phyloP scores from a whole-genome alignment of 768 basidiomycete genomes.

The Paxillus rubicundulus region DNA sequence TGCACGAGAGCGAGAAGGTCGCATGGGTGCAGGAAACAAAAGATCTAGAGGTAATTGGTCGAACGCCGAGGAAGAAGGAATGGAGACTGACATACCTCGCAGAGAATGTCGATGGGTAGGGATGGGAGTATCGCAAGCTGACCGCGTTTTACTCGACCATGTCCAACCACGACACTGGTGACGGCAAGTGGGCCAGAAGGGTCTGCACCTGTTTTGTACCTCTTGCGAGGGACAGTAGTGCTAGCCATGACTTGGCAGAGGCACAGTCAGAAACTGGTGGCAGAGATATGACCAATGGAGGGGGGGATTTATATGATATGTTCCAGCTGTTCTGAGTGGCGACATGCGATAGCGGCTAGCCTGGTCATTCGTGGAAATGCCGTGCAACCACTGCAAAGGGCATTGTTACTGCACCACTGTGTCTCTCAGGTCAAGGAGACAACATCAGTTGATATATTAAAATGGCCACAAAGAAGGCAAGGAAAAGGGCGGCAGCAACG shows the following conservation, averaged over 20 bases:
- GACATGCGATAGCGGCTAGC: slow-evolving; percentile 3
- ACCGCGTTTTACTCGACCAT: slow-evolving; percentile 14
- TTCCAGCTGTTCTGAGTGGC: slow-evolving; percentile 2
- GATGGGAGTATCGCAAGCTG: slow-evolving; percentile 34
- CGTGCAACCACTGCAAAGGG: too few relatives aligned
- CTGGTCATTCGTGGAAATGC: neutral
- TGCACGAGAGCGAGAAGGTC: slow-evolving; percentile 47
- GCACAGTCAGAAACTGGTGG: neutral
- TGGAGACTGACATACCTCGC: slow-evolving; percentile 17
- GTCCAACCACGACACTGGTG: neutral
- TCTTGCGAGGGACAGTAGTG: neutral
- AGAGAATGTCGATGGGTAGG: slow-evolving; percentile 29
- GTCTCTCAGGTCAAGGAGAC: too few relatives aligned
- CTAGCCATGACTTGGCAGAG: slow-evolving; percentile 8
- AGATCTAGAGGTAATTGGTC: slow-evolving; percentile 34
- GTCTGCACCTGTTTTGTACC: neutral
- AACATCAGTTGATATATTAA: too few relatives aligned
- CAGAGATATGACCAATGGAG: neutral
- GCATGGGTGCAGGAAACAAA: slow-evolving; percentile 40
- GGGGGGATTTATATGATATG: too few relatives aligned
- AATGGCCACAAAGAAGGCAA: too few relatives aligned
- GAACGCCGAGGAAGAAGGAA: neutral
- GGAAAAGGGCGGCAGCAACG: neutral
- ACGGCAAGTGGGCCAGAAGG: neutral
- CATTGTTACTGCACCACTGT: too few relatives aligned